Percentiles rank a stretch among this genome's conserved stretches.
Evolutionary conservation across 352 stramenopile genomes (phyloP).

Genomic region (Globisporangium splendens): DNA sequence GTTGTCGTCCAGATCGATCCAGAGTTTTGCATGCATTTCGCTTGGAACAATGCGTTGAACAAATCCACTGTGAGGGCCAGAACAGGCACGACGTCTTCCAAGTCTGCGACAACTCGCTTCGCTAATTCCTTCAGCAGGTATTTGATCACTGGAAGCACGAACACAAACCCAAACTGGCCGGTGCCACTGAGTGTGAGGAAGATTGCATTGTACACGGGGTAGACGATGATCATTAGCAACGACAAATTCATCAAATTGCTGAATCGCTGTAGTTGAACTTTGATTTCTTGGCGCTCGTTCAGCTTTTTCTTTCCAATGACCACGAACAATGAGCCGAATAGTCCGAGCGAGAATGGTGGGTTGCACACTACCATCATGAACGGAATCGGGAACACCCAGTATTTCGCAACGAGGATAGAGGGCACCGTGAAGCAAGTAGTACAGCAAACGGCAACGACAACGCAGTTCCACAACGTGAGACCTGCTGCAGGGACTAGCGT

Average conservation of each 20-base stretch:
- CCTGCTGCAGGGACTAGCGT: neutral
- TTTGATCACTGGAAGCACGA: slow-evolving; percentile 32
- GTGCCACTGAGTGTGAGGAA: slow-evolving; percentile 18
- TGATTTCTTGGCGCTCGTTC: slow-evolving; percentile 10
- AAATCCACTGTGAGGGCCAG: slow-evolving; percentile 4
- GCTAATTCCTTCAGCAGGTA: slow-evolving; percentile 8
- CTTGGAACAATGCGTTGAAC: slow-evolving; percentile 10
- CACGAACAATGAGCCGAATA: neutral
- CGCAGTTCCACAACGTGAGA: neutral
- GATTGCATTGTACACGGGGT: slow-evolving; percentile 22
- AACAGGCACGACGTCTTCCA: slow-evolving; percentile 6
- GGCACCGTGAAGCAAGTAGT: too few relatives aligned
- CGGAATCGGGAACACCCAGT: slow-evolving; percentile 38
- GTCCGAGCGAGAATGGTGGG: slow-evolving; percentile 16
- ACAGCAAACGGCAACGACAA: neutral
- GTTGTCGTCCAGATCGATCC: slow-evolving; percentile 16
- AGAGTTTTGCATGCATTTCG: slow-evolving; percentile 19
- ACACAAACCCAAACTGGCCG: slow-evolving; percentile 21
- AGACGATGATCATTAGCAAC: slow-evolving; percentile 22
- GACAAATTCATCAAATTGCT: slow-evolving; percentile 13
- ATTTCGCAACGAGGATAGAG: slow-evolving; percentile 16
- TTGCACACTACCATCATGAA: slow-evolving; percentile 24
- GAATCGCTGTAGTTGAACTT: slow-evolving; percentile 15
- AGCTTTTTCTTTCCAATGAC: slow-evolving; percentile 18
- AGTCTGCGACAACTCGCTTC: slow-evolving; percentile 25